phyloP scores from a whole-genome alignment of 495 filamentous ascomycete genomes.

The Clavariopsis aquatica region DNA sequence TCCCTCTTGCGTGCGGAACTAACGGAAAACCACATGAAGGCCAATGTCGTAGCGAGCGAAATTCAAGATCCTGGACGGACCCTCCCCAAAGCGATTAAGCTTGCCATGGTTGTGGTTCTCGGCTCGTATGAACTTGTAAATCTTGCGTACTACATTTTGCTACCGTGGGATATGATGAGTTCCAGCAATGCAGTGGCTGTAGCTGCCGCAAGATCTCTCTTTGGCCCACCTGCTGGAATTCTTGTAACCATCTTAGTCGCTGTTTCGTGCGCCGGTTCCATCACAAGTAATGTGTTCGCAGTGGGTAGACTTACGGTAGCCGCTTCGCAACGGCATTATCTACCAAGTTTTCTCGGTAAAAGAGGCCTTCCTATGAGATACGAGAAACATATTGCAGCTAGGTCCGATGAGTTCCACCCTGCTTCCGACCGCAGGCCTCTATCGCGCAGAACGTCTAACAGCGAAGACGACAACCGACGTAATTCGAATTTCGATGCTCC shows the following conservation, averaged over 20 bases:
- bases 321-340: conserved; percentile 27
- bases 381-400: neutral
- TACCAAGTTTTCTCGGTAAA: conserved; percentile 21
- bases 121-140: conserved; percentile 38
- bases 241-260: conserved; percentile 30
- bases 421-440: neutral
- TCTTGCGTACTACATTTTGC: conserved; percentile 29
- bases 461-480: neutral
- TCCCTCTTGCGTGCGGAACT: neutral
- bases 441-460: neutral
- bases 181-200: conserved; percentile 27
- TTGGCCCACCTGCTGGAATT: conserved; percentile 22
- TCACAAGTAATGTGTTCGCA: conserved; percentile 32
- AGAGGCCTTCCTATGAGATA: conserved; percentile 6
- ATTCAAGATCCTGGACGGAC: conserved; percentile 39
- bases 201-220: conserved; percentile 13
- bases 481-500: conserved; percentile 10
- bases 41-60: conserved; percentile 44
- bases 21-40: conserved; percentile 25
- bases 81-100: conserved; percentile 41
- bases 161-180: conserved; percentile 33
- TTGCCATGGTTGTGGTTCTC: conserved; percentile 42
- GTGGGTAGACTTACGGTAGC: conserved; percentile 27
- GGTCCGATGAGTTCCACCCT: neutral
- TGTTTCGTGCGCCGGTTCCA: conserved; percentile 29